Percentiles rank a stretch among this genome's conserved stretches.
These are phyloP conservation scores for Pterocarpus macrocarpus DNA, from an alignment of 306 rosid genomes.

Conservation along the genomic window DNA sequence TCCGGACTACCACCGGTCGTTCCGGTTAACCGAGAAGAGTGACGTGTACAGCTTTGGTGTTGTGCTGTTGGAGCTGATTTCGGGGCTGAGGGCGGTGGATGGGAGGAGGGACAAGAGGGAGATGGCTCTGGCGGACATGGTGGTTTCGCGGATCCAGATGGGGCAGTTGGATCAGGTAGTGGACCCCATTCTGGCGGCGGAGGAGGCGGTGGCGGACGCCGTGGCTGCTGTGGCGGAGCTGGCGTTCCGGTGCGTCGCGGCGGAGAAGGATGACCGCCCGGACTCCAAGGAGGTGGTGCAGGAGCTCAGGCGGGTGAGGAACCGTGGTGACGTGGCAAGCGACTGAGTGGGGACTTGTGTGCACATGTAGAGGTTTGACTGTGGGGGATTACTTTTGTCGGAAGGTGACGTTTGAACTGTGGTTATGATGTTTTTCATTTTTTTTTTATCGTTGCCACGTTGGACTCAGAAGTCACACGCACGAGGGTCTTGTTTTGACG, in stretches of 20 bases:
- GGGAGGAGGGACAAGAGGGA: conserved; percentile 79
- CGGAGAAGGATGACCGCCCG: conserved; percentile 93
- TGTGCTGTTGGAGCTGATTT: conserved; percentile 75
- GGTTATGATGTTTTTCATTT: not conserved
- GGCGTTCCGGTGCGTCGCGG: conserved; percentile 93
- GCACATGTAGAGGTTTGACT: conserved; percentile 68
- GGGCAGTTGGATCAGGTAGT: conserved; percentile 80
- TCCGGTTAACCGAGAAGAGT: conserved; percentile 91
- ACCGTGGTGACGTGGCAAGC: conserved; percentile 54
- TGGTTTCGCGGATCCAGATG: conserved; percentile 85
- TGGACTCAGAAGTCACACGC: conserved; percentile 11
- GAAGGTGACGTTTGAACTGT: conserved; percentile 13
- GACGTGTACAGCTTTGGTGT: conserved; percentile 98
- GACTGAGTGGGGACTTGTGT: conserved; percentile 40
- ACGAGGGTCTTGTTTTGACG: conserved; percentile 43
- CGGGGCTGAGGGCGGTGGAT: conserved; percentile 86
- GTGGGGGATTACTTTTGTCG: conserved; percentile 37
- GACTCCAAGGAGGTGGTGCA: conserved; percentile 82
- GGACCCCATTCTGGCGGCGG: conserved; percentile 67
- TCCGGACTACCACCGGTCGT: conserved; percentile 93
- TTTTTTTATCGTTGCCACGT: not conserved
- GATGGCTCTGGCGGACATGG: conserved; percentile 84
- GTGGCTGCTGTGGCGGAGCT: conserved; percentile 79
- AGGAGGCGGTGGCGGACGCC: conserved; percentile 50
- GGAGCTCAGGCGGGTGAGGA: conserved; percentile 71